Evolutionary conservation across 768 basidiomycete species (phyloP), one percentile per base, ranked within the genome.

Genomic region (Rhodotorula kratochvilovae): DNA sequence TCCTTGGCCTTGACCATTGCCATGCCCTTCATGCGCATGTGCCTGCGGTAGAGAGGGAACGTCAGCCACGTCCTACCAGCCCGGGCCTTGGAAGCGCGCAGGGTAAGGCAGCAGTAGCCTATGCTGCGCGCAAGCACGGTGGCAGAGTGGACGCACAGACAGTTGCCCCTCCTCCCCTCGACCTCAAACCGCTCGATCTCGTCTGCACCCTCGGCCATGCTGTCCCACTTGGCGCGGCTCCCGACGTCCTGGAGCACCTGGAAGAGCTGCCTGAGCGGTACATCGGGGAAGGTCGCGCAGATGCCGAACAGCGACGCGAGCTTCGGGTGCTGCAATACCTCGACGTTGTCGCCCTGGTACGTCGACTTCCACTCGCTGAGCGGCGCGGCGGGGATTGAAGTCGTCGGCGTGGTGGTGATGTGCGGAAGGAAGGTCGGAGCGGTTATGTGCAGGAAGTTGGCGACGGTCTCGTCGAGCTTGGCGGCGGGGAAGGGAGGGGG

Each of bases 11-110:
- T 75, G 39, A 78, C 65, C 12, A 73, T 45, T 23, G 74, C 68
- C 74, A 78, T 76, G 3, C 76, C 76, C 53, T 76, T 76, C 62
- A 74, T 73, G 45, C 70, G 70, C 46, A 78, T 63, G 50, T 35
- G 36, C 6, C 57, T 58, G 39, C 7, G 29, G 31, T 13, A 17
- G 53, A 46, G 45, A 23, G 51, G n/a, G 21, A 29, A 13, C 11
- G n/a, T 53, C 51, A 53, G 51, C 15, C 23, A 2, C 51, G 2
- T 5, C 17, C 10, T 10, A 29, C n/a, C 55, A 13, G 55, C n/a
- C n/a, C n/a, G n/a, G n/a, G n/a, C n/a, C n/a, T n/a, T n/a, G n/a
- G n/a, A n/a, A n/a, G n/a, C n/a, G n/a, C n/a, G n/a, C n/a, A n/a
- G n/a, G n/a, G n/a, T 21, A 27, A 25, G 7, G 51, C n/a, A 31